phyloP scores from a whole-genome alignment of 352 stramenopile genomes.

The Globisporangium yorkense region DNA sequence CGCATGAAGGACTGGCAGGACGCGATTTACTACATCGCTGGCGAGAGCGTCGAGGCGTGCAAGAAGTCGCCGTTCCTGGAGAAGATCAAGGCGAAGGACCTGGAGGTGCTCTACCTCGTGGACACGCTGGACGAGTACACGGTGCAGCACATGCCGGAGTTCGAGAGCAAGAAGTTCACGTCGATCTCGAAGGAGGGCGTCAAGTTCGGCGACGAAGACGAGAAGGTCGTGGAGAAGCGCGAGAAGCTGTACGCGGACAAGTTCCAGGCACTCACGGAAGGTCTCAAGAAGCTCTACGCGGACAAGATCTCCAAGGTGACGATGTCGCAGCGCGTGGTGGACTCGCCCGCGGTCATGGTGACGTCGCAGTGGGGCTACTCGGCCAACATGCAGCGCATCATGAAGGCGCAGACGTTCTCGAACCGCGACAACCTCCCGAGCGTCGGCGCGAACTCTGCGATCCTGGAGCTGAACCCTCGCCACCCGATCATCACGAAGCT shows the following conservation, averaged over 20 bases:
- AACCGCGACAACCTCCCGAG: constrained; percentile 42
- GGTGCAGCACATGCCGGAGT: constrained; percentile 91
- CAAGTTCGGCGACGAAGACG: constrained; percentile 98
- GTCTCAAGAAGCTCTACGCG: constrained; percentile 94
- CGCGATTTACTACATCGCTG: constrained; percentile 98
- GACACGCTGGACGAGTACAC: constrained; percentile 99
- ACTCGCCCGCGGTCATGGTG: constrained; percentile 94
- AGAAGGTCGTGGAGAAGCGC: constrained; percentile 91
- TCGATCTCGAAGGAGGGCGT: constrained; percentile 98
- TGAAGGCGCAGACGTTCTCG: constrained; percentile 97
- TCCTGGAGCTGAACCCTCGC: constrained; percentile 98
- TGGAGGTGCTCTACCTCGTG: constrained; percentile 94
- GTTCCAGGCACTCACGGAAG: constrained; percentile 95
- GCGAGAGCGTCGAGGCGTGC: constrained; percentile 89
- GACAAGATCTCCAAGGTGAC: constrained; percentile 93
- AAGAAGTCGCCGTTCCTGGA: constrained; percentile 97
- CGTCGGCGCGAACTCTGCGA: constrained; percentile 67
- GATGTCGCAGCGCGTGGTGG: constrained; percentile 93
- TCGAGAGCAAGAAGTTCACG: constrained; percentile 94
- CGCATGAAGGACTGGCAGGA: constrained; percentile 99
- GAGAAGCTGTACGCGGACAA: constrained; percentile 96
- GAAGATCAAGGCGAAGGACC: constrained; percentile 93
- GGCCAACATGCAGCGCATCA: constrained; percentile 99
- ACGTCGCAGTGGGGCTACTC: constrained; percentile 96
- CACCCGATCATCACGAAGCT: constrained; percentile 98